Conservation (phyloP, 768 basidiomycete genomes). For the Hypholoma sublateritium region DNA sequence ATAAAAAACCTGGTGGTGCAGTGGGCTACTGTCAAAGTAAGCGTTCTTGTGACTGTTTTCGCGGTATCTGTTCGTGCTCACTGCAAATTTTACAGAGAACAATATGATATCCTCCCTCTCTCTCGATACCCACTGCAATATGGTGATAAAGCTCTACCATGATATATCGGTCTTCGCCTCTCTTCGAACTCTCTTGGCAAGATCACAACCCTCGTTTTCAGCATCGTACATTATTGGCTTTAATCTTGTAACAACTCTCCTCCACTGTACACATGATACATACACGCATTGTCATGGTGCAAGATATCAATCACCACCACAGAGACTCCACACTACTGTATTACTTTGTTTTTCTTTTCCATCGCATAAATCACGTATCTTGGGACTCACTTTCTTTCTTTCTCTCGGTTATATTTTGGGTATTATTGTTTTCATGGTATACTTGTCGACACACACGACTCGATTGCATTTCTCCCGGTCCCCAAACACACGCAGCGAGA, state of each 20-base stretch:
- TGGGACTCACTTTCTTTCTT: background rate
- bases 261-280: background rate
- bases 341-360: background rate
- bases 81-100: conserved; percentile 41
- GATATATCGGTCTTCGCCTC: too few species aligned
- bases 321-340: conserved; percentile 6
- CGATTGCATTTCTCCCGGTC: background rate
- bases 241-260: background rate
- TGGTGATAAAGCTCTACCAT: background rate
- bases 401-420: background rate
- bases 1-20: conserved; percentile 68
- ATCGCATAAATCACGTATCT: background rate
- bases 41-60: conserved; percentile 11
- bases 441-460: conserved; percentile 8
- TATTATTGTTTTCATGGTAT: conserved; percentile 1
- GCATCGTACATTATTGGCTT: background rate
- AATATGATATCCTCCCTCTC: conserved; percentile 37
- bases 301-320: conserved; percentile 1
- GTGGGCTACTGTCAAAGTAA: conserved; percentile 80
- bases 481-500: conserved; percentile 23
- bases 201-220: background rate
- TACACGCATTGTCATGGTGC: background rate
- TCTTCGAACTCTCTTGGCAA: too few species aligned
- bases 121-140: background rate
- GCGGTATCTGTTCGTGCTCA: conserved; percentile 3